Evolutionary conservation across 2,329 filamentous ascomycete species (phyloP).

Genomic region (Exophiala alcalophila): DNA sequence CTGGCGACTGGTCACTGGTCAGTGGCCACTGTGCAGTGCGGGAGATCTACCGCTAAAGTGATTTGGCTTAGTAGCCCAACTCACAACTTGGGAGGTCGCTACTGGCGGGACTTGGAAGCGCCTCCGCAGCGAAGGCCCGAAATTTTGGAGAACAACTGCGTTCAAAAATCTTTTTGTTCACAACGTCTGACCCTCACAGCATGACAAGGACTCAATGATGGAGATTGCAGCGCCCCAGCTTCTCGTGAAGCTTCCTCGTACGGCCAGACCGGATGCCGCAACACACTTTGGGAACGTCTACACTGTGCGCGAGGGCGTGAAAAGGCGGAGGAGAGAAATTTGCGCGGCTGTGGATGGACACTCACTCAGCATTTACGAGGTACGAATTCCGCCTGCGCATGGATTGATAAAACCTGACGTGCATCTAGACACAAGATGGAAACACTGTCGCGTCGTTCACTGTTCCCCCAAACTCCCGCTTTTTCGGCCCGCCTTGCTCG

Average conservation of each 20-base stretch:
- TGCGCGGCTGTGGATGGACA: slow-evolving; percentile 60
- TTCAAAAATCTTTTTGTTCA: neutral
- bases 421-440: slow-evolving; percentile 56
- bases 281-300: slow-evolving; percentile 49
- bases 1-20: no score
- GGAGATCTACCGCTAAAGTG: slow-evolving; percentile 23
- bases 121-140: no score
- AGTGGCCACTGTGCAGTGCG: slow-evolving; percentile 2
- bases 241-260: slow-evolving; percentile 46
- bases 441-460: slow-evolving; percentile 60
- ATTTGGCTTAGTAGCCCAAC: no score
- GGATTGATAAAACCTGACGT: neutral
- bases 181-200: neutral
- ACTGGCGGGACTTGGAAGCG: no score
- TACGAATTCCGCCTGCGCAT: slow-evolving; percentile 33
- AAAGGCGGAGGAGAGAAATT: slow-evolving; percentile 62
- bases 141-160: slow-evolving; percentile 3
- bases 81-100: no score
- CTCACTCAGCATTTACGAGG: slow-evolving; percentile 61
- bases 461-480: slow-evolving; percentile 57
- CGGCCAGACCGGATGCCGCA: slow-evolving; percentile 41
- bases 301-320: slow-evolving; percentile 54
- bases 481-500: slow-evolving; percentile 58
- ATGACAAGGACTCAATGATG: slow-evolving; percentile 33
- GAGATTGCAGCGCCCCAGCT: slow-evolving; percentile 45